Base-by-base conservation (phyloP, 192 early-diverging fungal species). In the Entomortierella parvispora region DNA sequence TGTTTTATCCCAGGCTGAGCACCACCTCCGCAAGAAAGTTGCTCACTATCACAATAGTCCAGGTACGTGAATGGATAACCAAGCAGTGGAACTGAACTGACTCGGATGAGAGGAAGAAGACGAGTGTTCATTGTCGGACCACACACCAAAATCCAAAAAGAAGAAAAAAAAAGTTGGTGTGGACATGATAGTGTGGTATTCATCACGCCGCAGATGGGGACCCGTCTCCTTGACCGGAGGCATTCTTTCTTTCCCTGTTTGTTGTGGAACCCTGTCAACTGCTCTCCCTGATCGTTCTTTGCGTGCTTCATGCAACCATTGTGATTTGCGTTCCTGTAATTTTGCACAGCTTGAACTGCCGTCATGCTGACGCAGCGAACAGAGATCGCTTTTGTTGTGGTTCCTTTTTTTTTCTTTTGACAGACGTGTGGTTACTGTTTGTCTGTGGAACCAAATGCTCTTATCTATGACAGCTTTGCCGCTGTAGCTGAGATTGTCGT, bases 21-120 rank as follows among this genome's bases (percentile, higher is more conserved):
- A 67, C 32, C 28, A 49, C 2, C 48, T 52, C 29, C 53, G 47
- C n/a, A 59, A 77, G 18, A 58, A 58, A 48, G 55, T 49, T 17
- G 50, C 44, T 25, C 60, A 64, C 40, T 68, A 68, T 15, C 59
- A 77, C 33, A 68, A 48, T 55, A 62, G 64, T 14, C 50, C 74
- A 34, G 61, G 74, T 77, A 77, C 11, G 66, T 25, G n/a, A 53
- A n/a, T 54, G 20, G 23, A n/a, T n/a, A n/a, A n/a, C n/a, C 14
- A 40, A 20, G 12, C 14, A 3, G 12, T 60, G 8, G 58, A 20
- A 29, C 44, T 45, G 12, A 18, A 49, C 23, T 29, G 52, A 22
- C 23, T 9, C 28, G 11, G 28, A 54, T 7, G 31, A 25, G 25
- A 49, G 47, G 22, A 18, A 49, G 18, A 49, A 18, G 22, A 49